Evolutionary conservation across 2,329 filamentous ascomycete genomes (phyloP), one percentile per base, ranked within the genome.

Genomic region (Epichloe aotearoae): DNA sequence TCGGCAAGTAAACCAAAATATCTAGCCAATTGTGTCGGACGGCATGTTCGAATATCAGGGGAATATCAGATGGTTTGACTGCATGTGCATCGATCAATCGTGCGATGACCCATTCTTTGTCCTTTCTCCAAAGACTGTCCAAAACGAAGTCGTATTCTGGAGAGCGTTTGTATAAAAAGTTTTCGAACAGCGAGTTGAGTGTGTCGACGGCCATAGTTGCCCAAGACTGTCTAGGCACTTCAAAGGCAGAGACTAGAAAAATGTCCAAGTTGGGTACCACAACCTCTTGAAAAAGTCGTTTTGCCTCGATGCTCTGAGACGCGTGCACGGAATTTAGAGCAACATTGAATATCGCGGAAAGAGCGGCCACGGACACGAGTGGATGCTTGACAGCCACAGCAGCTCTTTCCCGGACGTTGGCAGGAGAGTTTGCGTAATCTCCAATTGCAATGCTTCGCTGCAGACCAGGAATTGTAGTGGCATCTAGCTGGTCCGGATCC

Each of bases 51-150:
- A 71, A 71, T 23, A 72, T 64, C 7, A 71, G 58, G 1, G 68
- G 67, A 19, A 73, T 59, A 52, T 73, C 70, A 4, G 66, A 64
- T n/a, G 70, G 86, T 61, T 87, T 84, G 46, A 85, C 71, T 7
- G 88, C 88, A 61, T 94, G 88, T 47, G 94, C 84, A 40, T 83
- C 84, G 64, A 91, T 81, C 36, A 98, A 79, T 52, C 86, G 82
- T 56, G 83, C 79, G 10, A 84, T 83, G 15, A 97, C 86, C 85
- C 89, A 97, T 19, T 84, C 77, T 57, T 83, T 86, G 63, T 97
- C 88, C 62, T 93, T 89, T 58, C 85, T 83, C 90, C 91, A 97
- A 5, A 95, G 71, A 52, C 88, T 90, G 62, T 95, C 84, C 52
- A 98, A 77, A 14, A 95, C 91, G 55, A 96, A 94, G 57, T 90